Evolutionary conservation across 1,284 basidiomycete species (phyloP).

Genomic region (Puccinia horiana): DNA sequence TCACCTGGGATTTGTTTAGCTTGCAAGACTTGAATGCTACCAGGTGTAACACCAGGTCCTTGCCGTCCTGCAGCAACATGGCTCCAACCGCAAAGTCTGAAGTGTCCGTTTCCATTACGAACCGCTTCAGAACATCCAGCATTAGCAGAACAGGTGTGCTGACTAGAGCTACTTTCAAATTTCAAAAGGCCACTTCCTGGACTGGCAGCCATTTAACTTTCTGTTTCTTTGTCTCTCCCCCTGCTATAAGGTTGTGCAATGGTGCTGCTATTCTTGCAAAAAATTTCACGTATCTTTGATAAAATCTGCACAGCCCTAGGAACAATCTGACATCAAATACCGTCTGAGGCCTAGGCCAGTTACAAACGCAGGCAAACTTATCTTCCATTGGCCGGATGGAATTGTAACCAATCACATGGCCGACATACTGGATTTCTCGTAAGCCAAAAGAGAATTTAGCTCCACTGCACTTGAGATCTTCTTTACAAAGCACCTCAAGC

Average conservation of each 20-base stretch:
- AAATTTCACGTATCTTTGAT: conserved; percentile 60
- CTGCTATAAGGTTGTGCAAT: conserved; percentile 51
- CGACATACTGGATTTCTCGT: conserved; percentile 60
- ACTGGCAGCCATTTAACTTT: background rate
- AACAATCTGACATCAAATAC: conserved; percentile 59
- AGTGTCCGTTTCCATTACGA: background rate
- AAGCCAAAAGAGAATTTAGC: conserved; percentile 46
- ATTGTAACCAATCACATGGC: conserved; percentile 59
- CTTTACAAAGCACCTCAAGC: background rate
- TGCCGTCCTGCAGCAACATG: conserved; percentile 28
- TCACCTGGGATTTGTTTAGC: conserved; percentile 32
- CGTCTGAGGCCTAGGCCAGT: conserved; percentile 60
- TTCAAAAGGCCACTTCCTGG: background rate
- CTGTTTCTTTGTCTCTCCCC: background rate
- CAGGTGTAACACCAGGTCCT: background rate
- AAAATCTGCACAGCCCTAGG: conserved; percentile 61
- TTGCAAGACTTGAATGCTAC: conserved; percentile 50
- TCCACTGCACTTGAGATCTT: conserved; percentile 35
- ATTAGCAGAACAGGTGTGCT: background rate
- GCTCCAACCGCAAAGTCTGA: conserved; percentile 40
- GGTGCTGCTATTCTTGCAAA: conserved; percentile 59
- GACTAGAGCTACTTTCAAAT: background rate
- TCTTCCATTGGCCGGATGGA: conserved; percentile 60
- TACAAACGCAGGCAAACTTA: conserved; percentile 60
- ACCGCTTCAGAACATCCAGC: background rate